Base-by-base conservation (phyloP, 768 basidiomycete genomes). In the Mycena pura region DNA sequence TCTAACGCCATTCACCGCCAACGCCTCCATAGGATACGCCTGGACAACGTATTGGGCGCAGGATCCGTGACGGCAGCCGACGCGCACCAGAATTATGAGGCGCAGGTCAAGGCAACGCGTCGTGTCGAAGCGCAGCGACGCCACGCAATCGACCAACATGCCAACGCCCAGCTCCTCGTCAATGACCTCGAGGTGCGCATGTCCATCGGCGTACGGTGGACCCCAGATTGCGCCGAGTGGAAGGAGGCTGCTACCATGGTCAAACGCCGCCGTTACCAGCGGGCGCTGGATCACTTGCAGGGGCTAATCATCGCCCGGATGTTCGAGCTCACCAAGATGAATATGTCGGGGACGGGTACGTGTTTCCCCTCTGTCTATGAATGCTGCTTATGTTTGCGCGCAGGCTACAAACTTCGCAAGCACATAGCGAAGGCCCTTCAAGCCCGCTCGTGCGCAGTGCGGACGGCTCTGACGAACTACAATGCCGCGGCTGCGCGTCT, bases 221-320 rank as follows among this genome's bases (percentile, higher is more conserved):
- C 14, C 6, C 67, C 63, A 2, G 49, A 47, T 11, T 52, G 38
- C 28, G 11, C 6, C 2, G 41, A 62, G 24, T 69, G 68, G 67
- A 6, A 62, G 32, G 34, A 9, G 9, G 44, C 55, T 2, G 55
- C 22, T 6, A 21, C 21, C 17, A 27, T 63, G 10, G 39, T 68
- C 0, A 24, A 31, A 0, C 29, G 44, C 1, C 21, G 57, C 2
- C 47, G 52, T 21, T 68, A 68, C 34, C 62, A 57, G 6, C 25
- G 49, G 3, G 58, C 58, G 5, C 55, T 68, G 10, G 38, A 39
- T 17, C 27, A 51, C 14, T n/a, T 39, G 15, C 38, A 39, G 19
- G 38, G 10, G 38, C 38, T 39, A n/a, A n/a, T n/a, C n/a, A n/a
- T n/a, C n/a, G n/a, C n/a, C n/a, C n/a, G n/a, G n/a, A n/a, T n/a